Evolutionary conservation across 2,329 filamentous ascomycete species (phyloP).

Genomic region (Aureobasidium uvarum): DNA sequence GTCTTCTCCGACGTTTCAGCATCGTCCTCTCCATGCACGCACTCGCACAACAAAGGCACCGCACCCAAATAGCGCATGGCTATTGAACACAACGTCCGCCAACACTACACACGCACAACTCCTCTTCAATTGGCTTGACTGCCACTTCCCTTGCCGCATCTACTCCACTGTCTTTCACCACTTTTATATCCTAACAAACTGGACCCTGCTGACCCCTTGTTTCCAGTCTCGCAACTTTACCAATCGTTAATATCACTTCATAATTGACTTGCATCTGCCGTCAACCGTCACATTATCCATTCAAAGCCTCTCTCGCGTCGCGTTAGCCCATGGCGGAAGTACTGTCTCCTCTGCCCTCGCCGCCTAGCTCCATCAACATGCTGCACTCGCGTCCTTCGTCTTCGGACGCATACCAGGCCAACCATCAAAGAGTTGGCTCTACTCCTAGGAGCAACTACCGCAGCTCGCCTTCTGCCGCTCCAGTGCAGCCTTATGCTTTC

Average conservation of each 20-base stretch:
- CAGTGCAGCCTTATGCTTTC: constrained; percentile 53
- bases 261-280: constrained; percentile 9
- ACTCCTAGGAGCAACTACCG: constrained; percentile 47
- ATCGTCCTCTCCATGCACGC: background rate
- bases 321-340: constrained; percentile 42
- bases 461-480: constrained; percentile 42
- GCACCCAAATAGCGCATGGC: constrained; percentile 21
- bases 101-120: constrained; percentile 7
- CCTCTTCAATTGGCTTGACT: constrained; percentile 2
- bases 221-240: constrained; percentile 3
- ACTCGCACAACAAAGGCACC: constrained; percentile 25
- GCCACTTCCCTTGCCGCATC: background rate
- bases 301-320: constrained; percentile 3
- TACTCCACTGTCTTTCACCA: background rate
- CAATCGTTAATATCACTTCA: constrained; percentile 22
- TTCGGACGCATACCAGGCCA: constrained; percentile 48
- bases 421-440: constrained; percentile 43
- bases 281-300: background rate
- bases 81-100: constrained; percentile 17
- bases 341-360: constrained; percentile 50
- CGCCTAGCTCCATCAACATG: constrained; percentile 51
- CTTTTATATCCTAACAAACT: background rate
- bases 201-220: background rate
- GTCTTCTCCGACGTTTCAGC: background rate
- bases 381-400: constrained; percentile 47